Percentiles rank a stretch among this genome's conserved stretches.
Evolutionary conservation across 768 basidiomycete species (phyloP).

Genomic region (Daedaleopsis sinensis): DNA sequence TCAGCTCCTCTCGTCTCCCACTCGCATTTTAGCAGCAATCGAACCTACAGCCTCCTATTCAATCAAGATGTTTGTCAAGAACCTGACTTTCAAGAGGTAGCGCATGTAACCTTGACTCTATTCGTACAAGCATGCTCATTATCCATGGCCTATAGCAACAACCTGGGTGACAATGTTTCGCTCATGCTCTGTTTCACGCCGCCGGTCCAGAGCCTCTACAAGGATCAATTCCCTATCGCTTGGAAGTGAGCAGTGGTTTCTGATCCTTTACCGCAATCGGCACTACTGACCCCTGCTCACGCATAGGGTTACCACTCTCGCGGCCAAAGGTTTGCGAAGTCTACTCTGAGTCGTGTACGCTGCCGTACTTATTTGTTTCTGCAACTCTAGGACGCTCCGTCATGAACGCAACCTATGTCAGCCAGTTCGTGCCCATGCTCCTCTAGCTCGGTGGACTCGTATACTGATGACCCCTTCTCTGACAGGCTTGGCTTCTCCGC

Average conservation of each 20-base stretch:
- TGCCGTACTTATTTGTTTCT: background rate
- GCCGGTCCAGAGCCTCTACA: background rate
- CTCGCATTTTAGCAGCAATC: too few species aligned
- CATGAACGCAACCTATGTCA: slow-evolving; percentile 4
- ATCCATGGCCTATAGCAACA: background rate
- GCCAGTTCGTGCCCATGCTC: background rate
- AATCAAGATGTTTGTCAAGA: background rate
- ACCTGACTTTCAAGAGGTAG: slow-evolving; percentile 13
- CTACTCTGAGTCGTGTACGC: too few species aligned
- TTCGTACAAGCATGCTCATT: background rate
- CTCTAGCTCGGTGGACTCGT: background rate
- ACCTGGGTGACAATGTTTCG: slow-evolving; percentile 15
- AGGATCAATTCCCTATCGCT: slow-evolving; percentile 8
- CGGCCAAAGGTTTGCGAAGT: background rate
- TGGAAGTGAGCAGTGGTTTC: slow-evolving; percentile 2
- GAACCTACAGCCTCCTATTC: too few species aligned
- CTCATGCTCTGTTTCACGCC: slow-evolving; percentile 14
- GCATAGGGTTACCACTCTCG: slow-evolving; percentile 6
- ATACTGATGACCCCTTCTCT: background rate
- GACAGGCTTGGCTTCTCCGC: slow-evolving; percentile 7
- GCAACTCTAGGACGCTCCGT: slow-evolving; percentile 2
- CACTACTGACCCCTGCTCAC: background rate
- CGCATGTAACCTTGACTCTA: too few species aligned
- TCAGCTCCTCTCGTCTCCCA: too few species aligned
- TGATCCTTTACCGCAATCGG: background rate